Percentiles rank a stretch among this genome's conserved stretches.
Evolutionary conservation across 768 basidiomycete genomes (phyloP).

Genomic region (Trichaptum fuscoviolaceum): DNA sequence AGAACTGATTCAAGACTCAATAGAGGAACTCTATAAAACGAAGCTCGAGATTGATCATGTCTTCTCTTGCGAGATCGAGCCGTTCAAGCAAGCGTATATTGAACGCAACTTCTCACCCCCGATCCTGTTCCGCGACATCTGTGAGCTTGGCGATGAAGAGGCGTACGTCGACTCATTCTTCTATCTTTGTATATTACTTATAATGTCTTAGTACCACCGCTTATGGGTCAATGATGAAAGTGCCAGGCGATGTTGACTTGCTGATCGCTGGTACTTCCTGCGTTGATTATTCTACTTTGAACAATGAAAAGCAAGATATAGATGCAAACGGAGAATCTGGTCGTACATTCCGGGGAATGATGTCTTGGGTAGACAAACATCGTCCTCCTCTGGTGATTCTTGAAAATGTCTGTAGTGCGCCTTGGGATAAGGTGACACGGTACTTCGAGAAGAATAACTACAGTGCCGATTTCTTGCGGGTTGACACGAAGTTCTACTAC

Average conservation of each 20-base stretch:
- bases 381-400: constrained; percentile 88
- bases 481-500: constrained; percentile 87
- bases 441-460: constrained; percentile 76
- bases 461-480: constrained; percentile 60
- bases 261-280: constrained; percentile 94
- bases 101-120: constrained; percentile 95
- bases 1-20: constrained; percentile 72
- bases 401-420: constrained; percentile 90
- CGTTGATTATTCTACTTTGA: constrained; percentile 95
- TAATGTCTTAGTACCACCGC: constrained; percentile 67
- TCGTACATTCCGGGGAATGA: constrained; percentile 91
- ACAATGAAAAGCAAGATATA: constrained; percentile 87
- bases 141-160: constrained; percentile 73
- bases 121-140: constrained; percentile 88
- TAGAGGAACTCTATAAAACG: constrained; percentile 60
- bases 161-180: constrained; percentile 48
- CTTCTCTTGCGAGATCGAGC: constrained; percentile 96
- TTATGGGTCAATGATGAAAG: constrained; percentile 78
- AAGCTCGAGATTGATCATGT: constrained; percentile 80
- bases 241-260: constrained; percentile 88
- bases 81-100: constrained; percentile 96
- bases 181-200: neutral
- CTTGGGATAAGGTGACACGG: constrained; percentile 72
- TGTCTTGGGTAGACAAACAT: constrained; percentile 84
- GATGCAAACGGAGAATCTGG: constrained; percentile 90